These are phyloP conservation scores for Filobasidium wieringae DNA, from an alignment of 768 basidiomycete genomes.

Conservation along the genomic window DNA sequence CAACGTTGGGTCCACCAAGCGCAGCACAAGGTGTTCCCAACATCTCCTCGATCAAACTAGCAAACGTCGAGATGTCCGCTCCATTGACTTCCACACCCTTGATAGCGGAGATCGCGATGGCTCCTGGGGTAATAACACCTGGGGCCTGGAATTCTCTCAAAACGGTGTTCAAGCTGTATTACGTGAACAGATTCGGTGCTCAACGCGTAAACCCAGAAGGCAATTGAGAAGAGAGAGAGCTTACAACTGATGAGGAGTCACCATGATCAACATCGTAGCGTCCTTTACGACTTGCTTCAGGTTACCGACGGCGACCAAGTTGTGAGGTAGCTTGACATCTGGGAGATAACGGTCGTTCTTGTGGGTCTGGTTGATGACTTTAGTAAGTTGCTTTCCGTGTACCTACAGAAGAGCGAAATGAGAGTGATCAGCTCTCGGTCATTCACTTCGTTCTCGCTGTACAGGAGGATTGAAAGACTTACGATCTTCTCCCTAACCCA, in stretches of 20 bases:
- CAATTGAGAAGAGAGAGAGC: neutral
- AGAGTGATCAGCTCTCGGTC: neutral
- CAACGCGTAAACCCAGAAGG: neutral
- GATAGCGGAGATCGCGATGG: slow-evolving; percentile 42
- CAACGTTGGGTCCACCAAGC: slow-evolving; percentile 44
- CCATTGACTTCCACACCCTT: slow-evolving; percentile 45
- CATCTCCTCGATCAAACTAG: slow-evolving; percentile 40
- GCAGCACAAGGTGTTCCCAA: slow-evolving; percentile 41
- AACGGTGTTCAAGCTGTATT: slow-evolving; percentile 29
- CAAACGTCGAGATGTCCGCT: slow-evolving; percentile 42
- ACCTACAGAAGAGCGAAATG: slow-evolving; percentile 20
- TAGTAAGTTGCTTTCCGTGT: slow-evolving; percentile 38
- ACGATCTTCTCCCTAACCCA: slow-evolving; percentile 44
- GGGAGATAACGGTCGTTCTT: slow-evolving; percentile 42
- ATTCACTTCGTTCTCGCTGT: neutral
- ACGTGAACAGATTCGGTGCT: neutral
- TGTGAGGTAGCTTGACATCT: slow-evolving; percentile 39
- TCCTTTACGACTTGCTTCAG: slow-evolving; percentile 41
- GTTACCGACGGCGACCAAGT: slow-evolving; percentile 41
- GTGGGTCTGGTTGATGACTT: slow-evolving; percentile 44
- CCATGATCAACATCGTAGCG: slow-evolving; percentile 43
- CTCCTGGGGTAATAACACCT: slow-evolving; percentile 33
- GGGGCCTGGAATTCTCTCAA: slow-evolving; percentile 24
- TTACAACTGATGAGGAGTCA: slow-evolving; percentile 42
- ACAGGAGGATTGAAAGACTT: slow-evolving; percentile 3